A percentile compares a stretch with the other conserved stretches of the same genome.
Evolutionary conservation across 208 protist genomes (phyloP).

Genomic region (Lotmaria passim): DNA sequence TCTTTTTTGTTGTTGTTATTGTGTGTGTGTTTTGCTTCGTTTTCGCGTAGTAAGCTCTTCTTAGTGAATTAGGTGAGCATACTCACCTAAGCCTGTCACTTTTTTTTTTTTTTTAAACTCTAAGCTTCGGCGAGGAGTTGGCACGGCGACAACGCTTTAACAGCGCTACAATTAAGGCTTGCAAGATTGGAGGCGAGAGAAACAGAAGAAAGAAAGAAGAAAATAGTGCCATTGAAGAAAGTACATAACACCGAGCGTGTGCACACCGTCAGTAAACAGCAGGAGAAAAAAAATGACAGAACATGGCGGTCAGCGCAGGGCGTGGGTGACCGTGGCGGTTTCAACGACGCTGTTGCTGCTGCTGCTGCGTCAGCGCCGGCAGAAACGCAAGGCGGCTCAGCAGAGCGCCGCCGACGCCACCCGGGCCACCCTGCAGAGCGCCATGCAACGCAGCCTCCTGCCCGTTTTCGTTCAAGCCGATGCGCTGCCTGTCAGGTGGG

Average conservation of each 20-base stretch:
- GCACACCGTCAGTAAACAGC: background rate
- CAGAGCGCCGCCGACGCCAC: conserved; percentile 1
- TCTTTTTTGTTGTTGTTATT: too few relatives aligned
- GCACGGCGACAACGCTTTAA: too few relatives aligned
- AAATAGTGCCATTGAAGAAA: background rate
- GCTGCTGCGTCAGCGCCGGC: conserved; percentile 13
- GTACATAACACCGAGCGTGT: too few relatives aligned
- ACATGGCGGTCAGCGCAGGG: conserved; percentile 2
- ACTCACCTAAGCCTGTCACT: too few relatives aligned
- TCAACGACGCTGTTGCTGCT: conserved; percentile 15
- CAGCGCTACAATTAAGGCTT: too few relatives aligned
- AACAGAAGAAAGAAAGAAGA: background rate
- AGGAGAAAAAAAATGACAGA: conserved; percentile 14
- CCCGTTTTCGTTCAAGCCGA: conserved; percentile 37
- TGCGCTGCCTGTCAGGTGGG: conserved; percentile 40
- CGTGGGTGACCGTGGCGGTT: conserved; percentile 13
- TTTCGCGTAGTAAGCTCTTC: too few relatives aligned
- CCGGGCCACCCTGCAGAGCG: background rate
- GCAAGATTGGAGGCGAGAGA: too few relatives aligned
- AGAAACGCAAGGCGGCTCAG: conserved; percentile 15
- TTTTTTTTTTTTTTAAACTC: too few relatives aligned
- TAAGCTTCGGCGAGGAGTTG: too few relatives aligned
- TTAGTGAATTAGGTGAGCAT: too few relatives aligned
- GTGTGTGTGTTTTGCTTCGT: too few relatives aligned
- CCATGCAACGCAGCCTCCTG: conserved; percentile 3